Base-by-base conservation (phyloP, 2,329 filamentous ascomycete species). In the Chaetothyriales sp. region DNA sequence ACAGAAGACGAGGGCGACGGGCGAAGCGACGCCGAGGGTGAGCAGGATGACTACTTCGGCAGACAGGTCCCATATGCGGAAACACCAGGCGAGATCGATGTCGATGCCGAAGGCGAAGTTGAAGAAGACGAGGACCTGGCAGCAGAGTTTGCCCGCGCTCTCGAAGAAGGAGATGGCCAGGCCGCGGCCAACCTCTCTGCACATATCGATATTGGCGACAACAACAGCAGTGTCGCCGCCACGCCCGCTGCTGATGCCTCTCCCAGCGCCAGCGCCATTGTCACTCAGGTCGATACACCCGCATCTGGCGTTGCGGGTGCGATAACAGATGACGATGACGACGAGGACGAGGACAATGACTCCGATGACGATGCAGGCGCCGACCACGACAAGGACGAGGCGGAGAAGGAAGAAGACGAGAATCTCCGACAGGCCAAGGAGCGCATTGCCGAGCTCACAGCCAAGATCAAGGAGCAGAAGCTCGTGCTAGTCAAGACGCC, bases 1-100 rank as follows among this genome's bases (percentile, higher is more conserved):
- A 80, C 60, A 10, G 68, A 70, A 26, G 59, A 67, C 6, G 71
- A 66, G n/a, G 72, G 67, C 18, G 73, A 77, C 12, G 70, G 70
- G 20, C 68, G 70, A 19, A 71, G 73, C 28, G 72, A 74, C 57
- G 71, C 72, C 5, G 70, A 73, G 49, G 70, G 66, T 25, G 72
- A 75, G 55, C 69, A 73, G 5, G 69, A 63, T 18, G 55, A 62
- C 50, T 67, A 69, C 51, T 62, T 62, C 48, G 45, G 46, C 22
- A 52, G 52, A 10, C 48, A 64, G n/a, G 47, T 50, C 18, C 49
- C 45, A 18, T 58, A 54, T 26, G 56, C 57, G 22, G 63, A 67
- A 28, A 64, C 65, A 10, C 64, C 66, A 36, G 42, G 55, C 57
- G 1, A 64, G 68, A 55, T 56, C 20, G 61, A 64, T 18, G 59